These are phyloP conservation scores for Septoria linicola DNA, from an alignment of 2,329 filamentous ascomycete genomes.

Conservation along the genomic window DNA sequence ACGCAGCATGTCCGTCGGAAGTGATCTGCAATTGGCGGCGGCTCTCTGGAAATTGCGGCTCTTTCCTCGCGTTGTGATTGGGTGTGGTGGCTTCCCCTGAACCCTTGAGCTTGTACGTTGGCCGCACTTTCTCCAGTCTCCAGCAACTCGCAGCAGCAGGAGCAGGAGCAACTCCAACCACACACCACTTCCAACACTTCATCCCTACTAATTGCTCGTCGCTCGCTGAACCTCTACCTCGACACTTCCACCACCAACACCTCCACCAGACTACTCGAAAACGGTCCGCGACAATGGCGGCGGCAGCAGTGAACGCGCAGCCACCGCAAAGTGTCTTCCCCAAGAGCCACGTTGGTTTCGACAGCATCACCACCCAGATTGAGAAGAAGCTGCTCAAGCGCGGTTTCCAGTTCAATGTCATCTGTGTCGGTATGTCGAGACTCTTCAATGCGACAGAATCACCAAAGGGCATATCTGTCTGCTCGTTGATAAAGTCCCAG, in stretches of 20 bases:
- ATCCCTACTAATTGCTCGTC: slow-evolving; percentile 15
- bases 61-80: slow-evolving; percentile 19
- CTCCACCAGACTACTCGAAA: slow-evolving; percentile 11
- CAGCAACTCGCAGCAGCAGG: slow-evolving; percentile 11
- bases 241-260: slow-evolving; percentile 4
- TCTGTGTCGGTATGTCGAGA: slow-evolving; percentile 84
- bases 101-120: slow-evolving; percentile 22
- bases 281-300: slow-evolving; percentile 27
- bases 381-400: slow-evolving; percentile 99
- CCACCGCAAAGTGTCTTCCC: slow-evolving; percentile 66
- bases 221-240: slow-evolving; percentile 9
- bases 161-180: slow-evolving; percentile 14
- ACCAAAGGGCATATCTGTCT: no score
- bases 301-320: slow-evolving; percentile 51
- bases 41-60: slow-evolving; percentile 16
- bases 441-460: background rate
- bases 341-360: slow-evolving; percentile 98
- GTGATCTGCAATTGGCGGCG: slow-evolving; percentile 14
- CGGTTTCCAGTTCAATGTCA: slow-evolving; percentile 99
- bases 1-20: background rate
- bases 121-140: slow-evolving; percentile 24
- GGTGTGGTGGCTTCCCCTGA: slow-evolving; percentile 20
- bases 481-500: no score
- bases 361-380: slow-evolving; percentile 99
- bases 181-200: slow-evolving; percentile 11